Evolutionary conservation across 169 alveolate genomes (phyloP).

Genomic region (Plasmodium berghei): DNA sequence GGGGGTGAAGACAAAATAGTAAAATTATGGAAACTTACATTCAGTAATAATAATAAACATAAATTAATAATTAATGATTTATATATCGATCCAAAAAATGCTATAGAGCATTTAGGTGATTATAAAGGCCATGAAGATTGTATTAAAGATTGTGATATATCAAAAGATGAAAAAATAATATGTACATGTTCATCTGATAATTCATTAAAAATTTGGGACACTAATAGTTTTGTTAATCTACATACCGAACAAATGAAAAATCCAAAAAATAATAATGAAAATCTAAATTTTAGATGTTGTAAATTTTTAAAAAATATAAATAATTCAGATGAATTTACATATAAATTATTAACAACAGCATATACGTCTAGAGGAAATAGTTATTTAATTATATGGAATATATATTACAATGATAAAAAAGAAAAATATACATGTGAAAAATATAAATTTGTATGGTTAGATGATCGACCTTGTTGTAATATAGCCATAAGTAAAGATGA

Average conservation of each 20-base stretch:
- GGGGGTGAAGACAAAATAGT: slow-evolving; percentile 83
- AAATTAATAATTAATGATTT: neutral
- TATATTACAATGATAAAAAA: slow-evolving; percentile 49
- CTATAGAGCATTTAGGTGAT: slow-evolving; percentile 58
- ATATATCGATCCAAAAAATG: slow-evolving; percentile 15
- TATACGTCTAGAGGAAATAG: slow-evolving; percentile 65
- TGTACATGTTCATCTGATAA: slow-evolving; percentile 58
- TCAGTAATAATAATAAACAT: slow-evolving; percentile 3
- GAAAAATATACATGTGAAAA: slow-evolving; percentile 37
- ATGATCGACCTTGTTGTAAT: slow-evolving; percentile 73
- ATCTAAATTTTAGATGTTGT: slow-evolving; percentile 65
- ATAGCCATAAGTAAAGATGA: slow-evolving; percentile 64
- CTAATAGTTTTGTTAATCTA: slow-evolving; percentile 36
- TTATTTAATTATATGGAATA: slow-evolving; percentile 45
- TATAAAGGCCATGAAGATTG: slow-evolving; percentile 64
- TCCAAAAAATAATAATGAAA: slow-evolving; percentile 61
- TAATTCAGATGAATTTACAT: neutral
- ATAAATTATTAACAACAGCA: slow-evolving; percentile 54
- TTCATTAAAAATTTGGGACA: slow-evolving; percentile 72
- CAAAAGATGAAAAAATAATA: slow-evolving; percentile 39
- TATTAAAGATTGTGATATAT: slow-evolving; percentile 73
- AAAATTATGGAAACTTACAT: slow-evolving; percentile 79
- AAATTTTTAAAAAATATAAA: slow-evolving; percentile 57
- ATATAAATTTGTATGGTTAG: slow-evolving; percentile 55
- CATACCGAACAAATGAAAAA: slow-evolving; percentile 55